Percentiles rank a stretch among this genome's conserved stretches.
These are phyloP conservation scores for Fusarium ramigenum DNA, from an alignment of 2,329 filamentous ascomycete species.

Conservation along the genomic window DNA sequence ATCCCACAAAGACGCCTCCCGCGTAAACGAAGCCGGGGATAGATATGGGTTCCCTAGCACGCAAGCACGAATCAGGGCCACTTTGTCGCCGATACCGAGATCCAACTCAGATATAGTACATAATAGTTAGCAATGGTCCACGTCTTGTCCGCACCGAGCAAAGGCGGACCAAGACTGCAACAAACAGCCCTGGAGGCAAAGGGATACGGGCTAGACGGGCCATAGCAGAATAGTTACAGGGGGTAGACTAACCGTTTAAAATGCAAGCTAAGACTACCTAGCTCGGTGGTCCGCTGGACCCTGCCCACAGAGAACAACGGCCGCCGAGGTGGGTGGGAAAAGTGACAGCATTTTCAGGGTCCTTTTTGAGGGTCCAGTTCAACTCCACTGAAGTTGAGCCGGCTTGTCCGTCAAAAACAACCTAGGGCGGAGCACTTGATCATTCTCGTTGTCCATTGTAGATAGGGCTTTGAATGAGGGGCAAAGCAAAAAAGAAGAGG, in stretches of 20 bases:
- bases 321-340: slow-evolving; percentile 5
- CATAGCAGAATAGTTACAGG: not conserved
- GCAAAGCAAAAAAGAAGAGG: not conserved
- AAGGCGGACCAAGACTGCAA: slow-evolving; percentile 10
- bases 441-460: not conserved
- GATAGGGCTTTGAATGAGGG: not conserved
- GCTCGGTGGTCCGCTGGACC: not conserved
- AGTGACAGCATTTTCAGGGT: slow-evolving; percentile 35
- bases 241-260: not conserved
- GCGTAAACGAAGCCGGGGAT: not conserved
- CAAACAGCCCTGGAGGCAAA: slow-evolving; percentile 22
- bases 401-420: not conserved
- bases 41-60: not conserved
- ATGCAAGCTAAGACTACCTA: slow-evolving; percentile 9
- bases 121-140: not conserved
- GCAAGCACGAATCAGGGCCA: slow-evolving; percentile 6
- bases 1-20: slow-evolving; percentile 16
- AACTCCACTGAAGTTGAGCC: slow-evolving; percentile 12
- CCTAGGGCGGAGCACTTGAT: slow-evolving; percentile 6
- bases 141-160: not conserved
- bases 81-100: slow-evolving; percentile 7
- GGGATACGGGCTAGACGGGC: not conserved
- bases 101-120: not conserved
- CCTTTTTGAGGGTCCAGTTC: slow-evolving; percentile 30
- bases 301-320: slow-evolving; percentile 11